A percentile compares a stretch with the other conserved stretches of the same genome.
phyloP scores from a whole-genome alignment of 441 rosid species.

The Erodium trifolium region DNA sequence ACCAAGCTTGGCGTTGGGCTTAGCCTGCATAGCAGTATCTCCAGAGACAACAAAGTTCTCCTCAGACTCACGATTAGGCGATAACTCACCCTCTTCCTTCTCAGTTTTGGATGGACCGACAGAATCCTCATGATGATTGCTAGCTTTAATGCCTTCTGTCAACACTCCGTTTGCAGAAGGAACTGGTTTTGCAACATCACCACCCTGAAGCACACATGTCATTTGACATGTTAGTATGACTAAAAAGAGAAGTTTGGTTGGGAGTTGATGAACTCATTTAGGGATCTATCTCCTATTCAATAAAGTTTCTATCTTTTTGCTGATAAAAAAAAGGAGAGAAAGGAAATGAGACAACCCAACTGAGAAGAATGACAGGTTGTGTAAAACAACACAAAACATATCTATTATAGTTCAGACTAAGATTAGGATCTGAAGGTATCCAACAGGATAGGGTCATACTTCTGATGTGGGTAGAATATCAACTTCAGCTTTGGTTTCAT shows the following conservation, averaged over 20 bases:
- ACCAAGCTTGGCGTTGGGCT: constrained; percentile 44
- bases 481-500: constrained; percentile 41
- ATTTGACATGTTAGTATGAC: background rate
- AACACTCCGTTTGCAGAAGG: constrained; percentile 42
- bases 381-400: background rate
- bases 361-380: background rate
- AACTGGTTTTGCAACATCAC: constrained; percentile 34
- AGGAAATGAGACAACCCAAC: background rate
- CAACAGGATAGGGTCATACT: constrained; percentile 30
- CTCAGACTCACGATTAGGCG: constrained; percentile 87
- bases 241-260: background rate
- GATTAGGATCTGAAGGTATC: background rate
- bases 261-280: too few species aligned
- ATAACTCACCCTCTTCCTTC: constrained; percentile 97
- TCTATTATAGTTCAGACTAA: background rate
- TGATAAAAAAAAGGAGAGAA: background rate
- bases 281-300: too few species aligned
- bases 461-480: constrained; percentile 41
- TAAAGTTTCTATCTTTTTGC: too few species aligned
- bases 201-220: constrained; percentile 41
- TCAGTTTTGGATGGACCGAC: constrained; percentile 52
- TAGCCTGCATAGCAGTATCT: constrained; percentile 51
- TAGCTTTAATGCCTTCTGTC: constrained; percentile 37
- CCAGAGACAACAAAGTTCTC: constrained; percentile 81
- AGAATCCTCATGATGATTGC: constrained; percentile 47